A percentile compares a stretch with the other conserved stretches of the same genome.
These are phyloP conservation scores for Juglanconis oblonga DNA, from an alignment of 2,329 filamentous ascomycete species.

Conservation along the genomic window DNA sequence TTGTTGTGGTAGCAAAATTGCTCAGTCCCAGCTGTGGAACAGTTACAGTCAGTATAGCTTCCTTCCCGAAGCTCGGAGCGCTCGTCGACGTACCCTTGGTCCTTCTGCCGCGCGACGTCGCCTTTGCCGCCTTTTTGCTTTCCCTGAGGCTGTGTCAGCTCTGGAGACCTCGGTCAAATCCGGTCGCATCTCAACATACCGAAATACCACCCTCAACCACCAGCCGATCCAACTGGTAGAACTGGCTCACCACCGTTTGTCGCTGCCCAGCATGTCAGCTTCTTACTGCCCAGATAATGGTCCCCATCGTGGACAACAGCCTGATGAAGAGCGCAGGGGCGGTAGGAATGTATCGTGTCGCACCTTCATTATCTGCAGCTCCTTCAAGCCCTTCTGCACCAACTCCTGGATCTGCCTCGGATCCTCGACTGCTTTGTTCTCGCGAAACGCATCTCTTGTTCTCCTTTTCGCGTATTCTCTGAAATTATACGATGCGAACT, in stretches of 20 bases:
- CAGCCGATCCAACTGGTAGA: slow-evolving; percentile 86
- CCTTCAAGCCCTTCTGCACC: slow-evolving; percentile 81
- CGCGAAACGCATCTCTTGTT: slow-evolving; percentile 86
- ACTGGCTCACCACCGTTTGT: slow-evolving; percentile 92
- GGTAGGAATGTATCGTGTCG: slow-evolving; percentile 16
- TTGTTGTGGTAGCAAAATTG: neutral
- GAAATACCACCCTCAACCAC: slow-evolving; percentile 87
- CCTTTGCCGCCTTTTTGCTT: slow-evolving; percentile 67
- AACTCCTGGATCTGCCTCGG: slow-evolving; percentile 78
- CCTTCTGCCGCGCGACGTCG: slow-evolving; percentile 71
- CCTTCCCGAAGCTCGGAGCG: neutral
- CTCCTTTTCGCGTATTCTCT: slow-evolving; percentile 91
- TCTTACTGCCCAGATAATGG: no score
- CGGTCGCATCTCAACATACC: slow-evolving; percentile 43
- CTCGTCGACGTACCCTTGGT: slow-evolving; percentile 63
- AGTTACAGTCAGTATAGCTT: neutral
- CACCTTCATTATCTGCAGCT: slow-evolving; percentile 90
- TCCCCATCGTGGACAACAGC: no score
- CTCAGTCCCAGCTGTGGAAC: slow-evolving; percentile 7
- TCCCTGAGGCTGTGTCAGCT: slow-evolving; percentile 44
- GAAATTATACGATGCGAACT: slow-evolving; percentile 96
- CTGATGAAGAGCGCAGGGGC: no score
- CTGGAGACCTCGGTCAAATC: neutral
- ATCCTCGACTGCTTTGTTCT: slow-evolving; percentile 72
- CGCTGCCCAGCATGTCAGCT: slow-evolving; percentile 54